Evolutionary conservation across 768 basidiomycete genomes (phyloP), one percentile per base, ranked within the genome.

Genomic region (Leccinum fibrillosum): DNA sequence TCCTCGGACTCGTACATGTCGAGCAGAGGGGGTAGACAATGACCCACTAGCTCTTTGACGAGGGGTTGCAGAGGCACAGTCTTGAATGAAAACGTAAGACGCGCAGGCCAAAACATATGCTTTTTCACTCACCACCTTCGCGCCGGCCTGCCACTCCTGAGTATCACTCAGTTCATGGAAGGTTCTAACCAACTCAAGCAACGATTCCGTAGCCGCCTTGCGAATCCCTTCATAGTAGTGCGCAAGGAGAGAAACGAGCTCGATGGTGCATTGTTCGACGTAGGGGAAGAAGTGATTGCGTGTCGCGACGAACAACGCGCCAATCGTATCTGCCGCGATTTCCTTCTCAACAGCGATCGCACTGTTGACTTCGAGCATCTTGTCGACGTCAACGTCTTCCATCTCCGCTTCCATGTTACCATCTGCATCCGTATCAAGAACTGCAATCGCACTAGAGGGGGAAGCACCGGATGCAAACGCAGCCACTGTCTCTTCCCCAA

Each of bases 271-370:
- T 61, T 81, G 77, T 76, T 98, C 94, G 61, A 98, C 86, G 69
- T 83, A 98, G 4, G 94, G 93, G 65, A 98, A 79, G 86, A 96
- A 98, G 67, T 92, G 88, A 49, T 73, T 75, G 66, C 86, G 85
- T 30, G 92, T 93, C 11, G 90, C 82, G 30, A 84, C 80, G 71
- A 98, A 98, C 61, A 99, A 75, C 35, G 90, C 88, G 60, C 96
- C 94, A 62, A 98, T 88, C 5, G 95, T 93, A 71, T 98, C 95
- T 25, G 94, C 93, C 21, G 97, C 95, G 59, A 98, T 97, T 79
- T 99, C 97, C 76, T 99, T 99, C 80, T 99, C 97, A 56, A 98
- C 94, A 45, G 95, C 95, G 63, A 98, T 89, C 21, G 94, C 95
- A 65, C 90, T 92, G 78, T 94, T 96, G 61, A 95, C 92, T 61